Base-by-base conservation (phyloP, 192 early-diverging fungal genomes). In the Haplosporangium gracile region DNA sequence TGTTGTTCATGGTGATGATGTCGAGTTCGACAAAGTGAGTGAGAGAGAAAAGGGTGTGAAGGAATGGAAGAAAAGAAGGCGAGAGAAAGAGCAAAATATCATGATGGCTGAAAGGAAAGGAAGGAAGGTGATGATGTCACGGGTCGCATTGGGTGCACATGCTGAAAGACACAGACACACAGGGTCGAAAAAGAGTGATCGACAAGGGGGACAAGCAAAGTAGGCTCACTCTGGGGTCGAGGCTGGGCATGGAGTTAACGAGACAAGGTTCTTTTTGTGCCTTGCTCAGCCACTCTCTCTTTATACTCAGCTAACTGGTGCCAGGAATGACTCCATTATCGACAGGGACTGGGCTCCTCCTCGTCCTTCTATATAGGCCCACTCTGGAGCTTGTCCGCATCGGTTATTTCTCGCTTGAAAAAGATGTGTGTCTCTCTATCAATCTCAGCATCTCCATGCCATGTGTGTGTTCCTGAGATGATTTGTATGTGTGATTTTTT, bases 1-100 rank as follows among this genome's bases (percentile, higher is more conserved):
- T 40, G 53, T 72, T 76, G 55, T 70, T 82, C 81, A 82, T 82
- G 76, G 74, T 49, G 76, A 45, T 26, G 60, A 65, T 65, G 60
- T 65, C 60, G 26, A n/a, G 70, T 42, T 24, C 10, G 76, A 70
- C 26, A 36, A 68, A 69, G 36, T 26, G 51, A 36, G 34, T 26
- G 43, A 47, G 43, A 71, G 38, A 29, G 32, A 36, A 38, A 39
- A 39, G 24, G 4, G 68, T 22, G 36, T 51, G 73, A 5, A 15
- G 16, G 51, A 53, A 4, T 20, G 16, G 42, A 26, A 47, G 8
- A 42, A 20, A 22, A 70, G 38, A 36, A 36, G 36, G 2, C 36
- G 49, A 39, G 26, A 39, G 34, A 20, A 36, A 42, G 34, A 16
- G 5, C 6, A 22, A 40, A 71, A 22, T 42, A 13, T 5, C 2